Base-by-base conservation (phyloP, 2,329 filamentous ascomycete species). In the Aspergillaceae sp. region DNA sequence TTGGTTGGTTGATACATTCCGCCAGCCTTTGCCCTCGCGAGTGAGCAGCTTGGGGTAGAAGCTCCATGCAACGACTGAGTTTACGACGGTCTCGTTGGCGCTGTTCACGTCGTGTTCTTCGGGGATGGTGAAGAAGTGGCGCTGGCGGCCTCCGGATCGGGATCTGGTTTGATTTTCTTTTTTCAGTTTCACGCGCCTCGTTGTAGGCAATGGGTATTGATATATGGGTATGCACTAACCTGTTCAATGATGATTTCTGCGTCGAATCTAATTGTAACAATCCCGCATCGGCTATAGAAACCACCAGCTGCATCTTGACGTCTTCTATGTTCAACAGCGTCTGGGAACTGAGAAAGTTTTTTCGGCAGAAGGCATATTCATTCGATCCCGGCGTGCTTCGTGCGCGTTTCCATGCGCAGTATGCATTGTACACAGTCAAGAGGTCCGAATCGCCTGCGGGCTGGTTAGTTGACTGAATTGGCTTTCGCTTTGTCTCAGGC, bases 41-140 rank as follows among this genome's bases (percentile, higher is more conserved):
- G 85, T 80, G 3, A 97, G 76, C 10, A 98, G 78, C 59, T 95
- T 96, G 1, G 92, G 92, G 60, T 98, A 97, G 71, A 98, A 95
- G 44, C 87, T 90, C 80, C 87, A 94, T 0, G 89, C 86, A 55
- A 96, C 86, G 37, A 96, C 86, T 0, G 89, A 86, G 49, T 83
- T 80, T 4, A 88, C 76, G 27, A 96, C 75, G 1, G 83, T 58
- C 55, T 98, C 90, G 51, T 94, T 91, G 45, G 83, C 78, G 52
- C 86, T 89, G 61, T 92, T 85, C 29, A 74, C 66, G 57, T 91
- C 84, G 54, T 87, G 83, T 7, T 84, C 76, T 40, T 82, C 74
- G 0, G 90, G 91, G 1, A 95, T 75, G n/a, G 82, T 78, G 59
- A 94, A 94, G 64, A 96, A 96, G 58, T 83, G 78, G 44, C 86